These are phyloP conservation scores for Sutorius eximius DNA, from an alignment of 1,284 basidiomycete genomes.

Conservation along the genomic window DNA sequence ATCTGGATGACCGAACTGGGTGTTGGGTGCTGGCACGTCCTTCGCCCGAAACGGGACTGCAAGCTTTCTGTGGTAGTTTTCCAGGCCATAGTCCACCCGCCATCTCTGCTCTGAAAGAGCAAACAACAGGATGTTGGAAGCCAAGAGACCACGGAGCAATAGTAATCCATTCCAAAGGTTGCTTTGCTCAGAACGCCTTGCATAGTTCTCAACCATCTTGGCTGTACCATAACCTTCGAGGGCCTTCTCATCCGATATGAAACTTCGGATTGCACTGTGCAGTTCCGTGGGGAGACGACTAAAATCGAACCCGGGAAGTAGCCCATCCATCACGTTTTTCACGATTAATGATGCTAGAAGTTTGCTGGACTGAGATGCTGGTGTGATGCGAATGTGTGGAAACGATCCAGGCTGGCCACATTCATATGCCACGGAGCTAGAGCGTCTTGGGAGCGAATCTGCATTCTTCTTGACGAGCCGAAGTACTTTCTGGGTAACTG, in stretches of 20 bases:
- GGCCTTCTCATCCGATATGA: constrained; percentile 15
- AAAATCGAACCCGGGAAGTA: constrained; percentile 17
- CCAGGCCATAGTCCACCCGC: constrained; percentile 52
- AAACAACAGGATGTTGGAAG: too few species aligned
- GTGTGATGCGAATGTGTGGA: constrained; percentile 34
- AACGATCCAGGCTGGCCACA: constrained; percentile 19
- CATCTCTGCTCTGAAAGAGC: constrained; percentile 22
- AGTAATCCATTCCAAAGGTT: too few species aligned
- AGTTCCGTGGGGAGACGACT: constrained; percentile 10
- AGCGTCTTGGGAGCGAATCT: not conserved
- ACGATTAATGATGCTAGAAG: constrained; percentile 22
- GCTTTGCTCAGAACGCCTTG: too few species aligned
- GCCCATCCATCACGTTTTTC: constrained; percentile 28
- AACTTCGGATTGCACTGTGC: constrained; percentile 19
- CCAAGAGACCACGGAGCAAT: too few species aligned
- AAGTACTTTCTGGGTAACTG: constrained; percentile 40
- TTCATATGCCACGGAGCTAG: constrained; percentile 11
- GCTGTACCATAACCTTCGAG: too few species aligned
- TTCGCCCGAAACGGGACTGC: constrained; percentile 36
- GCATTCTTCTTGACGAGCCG: constrained; percentile 16
- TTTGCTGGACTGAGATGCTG: constrained; percentile 11
- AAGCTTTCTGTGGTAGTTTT: constrained; percentile 11
- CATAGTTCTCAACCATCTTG: not conserved
- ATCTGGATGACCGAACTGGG: constrained; percentile 58
- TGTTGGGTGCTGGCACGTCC: constrained; percentile 45